phyloP scores from a whole-genome alignment of 2,329 filamentous ascomycete species.

The Tolypocladium guangdongense region DNA sequence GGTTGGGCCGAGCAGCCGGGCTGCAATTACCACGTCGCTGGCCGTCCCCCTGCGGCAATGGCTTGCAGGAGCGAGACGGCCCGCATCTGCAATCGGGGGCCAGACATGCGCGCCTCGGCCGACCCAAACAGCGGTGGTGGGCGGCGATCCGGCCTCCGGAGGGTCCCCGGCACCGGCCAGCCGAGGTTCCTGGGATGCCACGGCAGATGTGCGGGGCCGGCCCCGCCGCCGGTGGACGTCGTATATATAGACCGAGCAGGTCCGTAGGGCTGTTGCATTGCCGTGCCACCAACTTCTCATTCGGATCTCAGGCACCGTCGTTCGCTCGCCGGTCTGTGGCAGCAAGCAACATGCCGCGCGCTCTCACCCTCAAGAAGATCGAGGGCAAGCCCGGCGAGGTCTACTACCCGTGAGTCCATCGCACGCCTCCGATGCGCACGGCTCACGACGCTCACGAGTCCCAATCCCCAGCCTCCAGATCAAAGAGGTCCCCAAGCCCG shows the following conservation, averaged over 20 bases:
- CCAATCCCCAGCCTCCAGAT: conserved; percentile 39
- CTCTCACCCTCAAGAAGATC: conserved; percentile 54
- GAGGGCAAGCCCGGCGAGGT: conserved; percentile 78
- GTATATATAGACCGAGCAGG: background rate
- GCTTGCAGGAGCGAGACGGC: background rate
- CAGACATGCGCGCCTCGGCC: background rate
- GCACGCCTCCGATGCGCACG: background rate
- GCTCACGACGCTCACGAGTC: conserved; percentile 2
- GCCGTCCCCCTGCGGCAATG: background rate
- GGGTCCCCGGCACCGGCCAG: background rate
- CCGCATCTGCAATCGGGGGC: background rate
- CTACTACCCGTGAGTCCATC: conserved; percentile 59
- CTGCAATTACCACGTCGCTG: background rate
- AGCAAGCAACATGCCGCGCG: conserved; percentile 33
- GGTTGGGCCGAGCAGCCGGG: background rate
- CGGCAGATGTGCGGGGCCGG: background rate
- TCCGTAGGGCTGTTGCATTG: background rate
- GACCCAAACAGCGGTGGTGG: background rate
- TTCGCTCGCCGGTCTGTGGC: background rate
- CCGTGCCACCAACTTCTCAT: too few species aligned
- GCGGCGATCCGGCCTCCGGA: background rate
- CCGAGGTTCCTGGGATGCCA: background rate
- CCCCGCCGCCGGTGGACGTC: background rate
- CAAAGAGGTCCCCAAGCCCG: conserved; percentile 50
- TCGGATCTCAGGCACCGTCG: background rate